A percentile compares a stretch with the other conserved stretches of the same genome.
Conservation (phyloP, 176 grass and related monocot species). For the Ampelocalamus luodianensis region DNA sequence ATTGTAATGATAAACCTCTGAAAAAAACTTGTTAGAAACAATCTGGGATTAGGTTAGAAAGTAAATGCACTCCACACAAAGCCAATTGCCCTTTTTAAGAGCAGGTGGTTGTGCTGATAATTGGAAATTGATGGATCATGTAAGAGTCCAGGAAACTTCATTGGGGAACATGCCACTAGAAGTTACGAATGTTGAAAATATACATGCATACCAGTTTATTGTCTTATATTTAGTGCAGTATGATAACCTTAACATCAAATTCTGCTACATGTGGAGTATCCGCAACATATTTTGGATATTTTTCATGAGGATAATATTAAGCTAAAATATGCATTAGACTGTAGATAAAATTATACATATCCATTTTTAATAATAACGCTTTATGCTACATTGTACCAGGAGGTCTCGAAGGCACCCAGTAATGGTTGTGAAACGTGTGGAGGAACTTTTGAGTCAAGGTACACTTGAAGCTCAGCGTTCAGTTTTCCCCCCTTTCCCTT, state of each 20-base stretch:
- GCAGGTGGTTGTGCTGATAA: not conserved
- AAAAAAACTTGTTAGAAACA: not conserved
- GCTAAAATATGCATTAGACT: not conserved
- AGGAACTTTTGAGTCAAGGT: constrained; percentile 88
- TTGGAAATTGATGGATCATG: constrained; percentile 2
- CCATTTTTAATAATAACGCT: not conserved
- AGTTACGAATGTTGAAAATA: not conserved
- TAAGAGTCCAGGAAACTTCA: not conserved
- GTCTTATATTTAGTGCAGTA: not conserved
- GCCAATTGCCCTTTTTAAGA: not conserved
- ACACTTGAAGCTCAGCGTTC: constrained; percentile 11
- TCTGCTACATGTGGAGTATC: constrained; percentile 12
- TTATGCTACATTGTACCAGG: constrained; percentile 51
- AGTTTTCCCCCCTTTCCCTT: not conserved
- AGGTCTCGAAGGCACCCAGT: constrained; percentile 50
- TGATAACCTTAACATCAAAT: constrained; percentile 10
- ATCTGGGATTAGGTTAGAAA: not conserved
- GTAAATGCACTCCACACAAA: not conserved
- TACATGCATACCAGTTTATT: not conserved
- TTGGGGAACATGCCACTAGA: not conserved
- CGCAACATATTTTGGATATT: constrained; percentile 18
- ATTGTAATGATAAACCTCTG: not conserved
- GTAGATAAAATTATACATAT: constrained; percentile 1
- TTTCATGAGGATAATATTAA: constrained; percentile 26
- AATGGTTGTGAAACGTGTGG: constrained; percentile 85